A percentile compares a stretch with the other conserved stretches of the same genome.
Conservation (phyloP, 129 eudicot species). For the Saposhnikovia divaricata region DNA sequence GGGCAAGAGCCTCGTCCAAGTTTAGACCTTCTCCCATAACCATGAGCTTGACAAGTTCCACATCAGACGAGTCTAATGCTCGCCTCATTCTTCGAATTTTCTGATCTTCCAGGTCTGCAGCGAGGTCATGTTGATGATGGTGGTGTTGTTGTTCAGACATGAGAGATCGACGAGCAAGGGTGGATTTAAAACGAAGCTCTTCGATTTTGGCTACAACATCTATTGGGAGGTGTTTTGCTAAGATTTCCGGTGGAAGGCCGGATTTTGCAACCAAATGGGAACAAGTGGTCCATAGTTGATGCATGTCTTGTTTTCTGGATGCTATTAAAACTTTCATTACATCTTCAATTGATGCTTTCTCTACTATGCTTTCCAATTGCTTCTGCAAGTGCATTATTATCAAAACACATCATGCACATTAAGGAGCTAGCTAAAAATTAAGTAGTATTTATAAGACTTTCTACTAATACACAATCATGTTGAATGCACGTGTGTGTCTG, state of each 20-base stretch:
- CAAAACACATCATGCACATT: neutral
- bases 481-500: neutral
- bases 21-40: slow-evolving; percentile 99
- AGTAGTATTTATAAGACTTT: slow-evolving; percentile 36
- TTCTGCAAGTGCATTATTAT: slow-evolving; percentile 45
- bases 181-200: slow-evolving; percentile 76
- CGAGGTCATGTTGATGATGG: slow-evolving; percentile 47
- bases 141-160: slow-evolving; percentile 55
- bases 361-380: slow-evolving; percentile 85
- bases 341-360: slow-evolving; percentile 96
- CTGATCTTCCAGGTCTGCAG: slow-evolving; percentile 72
- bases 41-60: slow-evolving; percentile 96
- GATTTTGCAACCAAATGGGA: slow-evolving; percentile 90
- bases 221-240: slow-evolving; percentile 84
- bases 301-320: slow-evolving; percentile 98
- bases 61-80: slow-evolving; percentile 92
- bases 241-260: slow-evolving; percentile 82
- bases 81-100: slow-evolving; percentile 88
- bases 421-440: slow-evolving; percentile 51
- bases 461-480: neutral
- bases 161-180: slow-evolving; percentile 46
- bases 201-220: slow-evolving; percentile 78
- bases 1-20: slow-evolving; percentile 77
- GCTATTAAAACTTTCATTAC: slow-evolving; percentile 96
- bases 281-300: slow-evolving; percentile 91